phyloP scores from a whole-genome alignment of 805 yeast genomes.

The Lipomyces yamadae region DNA sequence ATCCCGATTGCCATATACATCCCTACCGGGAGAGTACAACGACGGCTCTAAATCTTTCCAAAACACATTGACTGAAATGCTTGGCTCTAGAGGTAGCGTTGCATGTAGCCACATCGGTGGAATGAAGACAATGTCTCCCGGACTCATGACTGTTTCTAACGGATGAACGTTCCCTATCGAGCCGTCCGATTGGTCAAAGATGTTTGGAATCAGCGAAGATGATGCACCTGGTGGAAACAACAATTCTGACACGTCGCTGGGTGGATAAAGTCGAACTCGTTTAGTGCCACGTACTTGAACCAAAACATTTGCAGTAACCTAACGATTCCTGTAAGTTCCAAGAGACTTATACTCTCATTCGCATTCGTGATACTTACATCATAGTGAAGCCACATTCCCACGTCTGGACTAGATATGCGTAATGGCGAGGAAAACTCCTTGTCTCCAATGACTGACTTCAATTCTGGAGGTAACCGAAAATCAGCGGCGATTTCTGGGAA shows the following conservation, averaged over 20 bases:
- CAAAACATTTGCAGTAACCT: constrained; percentile 46
- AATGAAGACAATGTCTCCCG: constrained; percentile 48
- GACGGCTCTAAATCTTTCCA: constrained; percentile 45
- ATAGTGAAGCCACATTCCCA: constrained; percentile 48
- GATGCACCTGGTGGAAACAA: constrained; percentile 45
- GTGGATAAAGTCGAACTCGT: constrained; percentile 46
- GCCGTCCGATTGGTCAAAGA: constrained; percentile 40
- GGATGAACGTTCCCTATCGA: constrained; percentile 40
- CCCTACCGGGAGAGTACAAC: constrained; percentile 45
- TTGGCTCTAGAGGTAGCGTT: constrained; percentile 43
- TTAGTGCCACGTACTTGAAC: constrained; percentile 47
- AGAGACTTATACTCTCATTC: background rate
- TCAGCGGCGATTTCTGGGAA: constrained; percentile 45
- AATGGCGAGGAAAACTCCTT: constrained; percentile 46
- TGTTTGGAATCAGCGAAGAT: constrained; percentile 45
- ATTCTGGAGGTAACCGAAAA: constrained; percentile 42
- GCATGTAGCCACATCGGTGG: constrained; percentile 51
- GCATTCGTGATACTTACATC: constrained; percentile 37
- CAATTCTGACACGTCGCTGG: constrained; percentile 43
- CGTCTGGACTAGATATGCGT: constrained; percentile 45
- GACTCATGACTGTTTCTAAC: constrained; percentile 43
- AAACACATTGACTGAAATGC: constrained; percentile 47
- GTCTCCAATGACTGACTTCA: constrained; percentile 34
- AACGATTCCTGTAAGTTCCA: background rate
- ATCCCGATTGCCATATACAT: constrained; percentile 49